These are phyloP conservation scores for Fusarium haematococcum DNA, from an alignment of 2,329 filamentous ascomycete species.

Conservation along the genomic window DNA sequence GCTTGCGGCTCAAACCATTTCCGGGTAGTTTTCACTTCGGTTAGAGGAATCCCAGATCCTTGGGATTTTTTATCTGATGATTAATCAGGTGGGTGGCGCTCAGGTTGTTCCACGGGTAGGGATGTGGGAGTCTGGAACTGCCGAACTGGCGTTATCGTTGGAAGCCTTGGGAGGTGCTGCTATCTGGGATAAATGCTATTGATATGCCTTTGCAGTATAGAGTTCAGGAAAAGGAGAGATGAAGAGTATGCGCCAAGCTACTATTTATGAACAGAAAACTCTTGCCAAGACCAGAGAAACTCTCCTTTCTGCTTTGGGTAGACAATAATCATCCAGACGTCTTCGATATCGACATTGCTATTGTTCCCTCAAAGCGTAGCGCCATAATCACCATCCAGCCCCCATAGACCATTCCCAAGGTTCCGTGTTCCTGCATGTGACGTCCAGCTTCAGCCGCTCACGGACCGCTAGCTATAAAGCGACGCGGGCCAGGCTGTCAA, in stretches of 20 bases:
- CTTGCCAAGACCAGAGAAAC: neutral
- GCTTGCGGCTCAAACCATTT: neutral
- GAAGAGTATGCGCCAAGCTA: neutral
- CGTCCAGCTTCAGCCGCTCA: neutral
- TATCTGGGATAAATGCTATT: neutral
- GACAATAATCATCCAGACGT: neutral
- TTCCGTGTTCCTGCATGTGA: neutral
- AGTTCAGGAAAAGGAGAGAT: neutral
- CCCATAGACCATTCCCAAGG: neutral
- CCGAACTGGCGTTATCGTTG: neutral
- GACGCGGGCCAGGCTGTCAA: neutral
- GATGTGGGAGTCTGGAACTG: neutral
- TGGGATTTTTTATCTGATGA: neutral
- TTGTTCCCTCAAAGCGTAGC: neutral
- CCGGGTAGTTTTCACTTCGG: neutral
- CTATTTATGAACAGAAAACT: neutral
- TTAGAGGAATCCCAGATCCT: neutral
- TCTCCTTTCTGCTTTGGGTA: neutral
- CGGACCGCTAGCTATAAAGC: neutral
- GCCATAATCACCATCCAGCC: neutral
- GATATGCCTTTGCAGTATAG: neutral
- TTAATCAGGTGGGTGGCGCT: neutral
- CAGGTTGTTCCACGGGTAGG: neutral
- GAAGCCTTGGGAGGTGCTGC: neutral
- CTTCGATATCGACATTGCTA: neutral